A percentile compares a stretch with the other conserved stretches of the same genome.
Evolutionary conservation across 805 yeast genomes (phyloP).

Genomic region (Lipomyces yamadae): DNA sequence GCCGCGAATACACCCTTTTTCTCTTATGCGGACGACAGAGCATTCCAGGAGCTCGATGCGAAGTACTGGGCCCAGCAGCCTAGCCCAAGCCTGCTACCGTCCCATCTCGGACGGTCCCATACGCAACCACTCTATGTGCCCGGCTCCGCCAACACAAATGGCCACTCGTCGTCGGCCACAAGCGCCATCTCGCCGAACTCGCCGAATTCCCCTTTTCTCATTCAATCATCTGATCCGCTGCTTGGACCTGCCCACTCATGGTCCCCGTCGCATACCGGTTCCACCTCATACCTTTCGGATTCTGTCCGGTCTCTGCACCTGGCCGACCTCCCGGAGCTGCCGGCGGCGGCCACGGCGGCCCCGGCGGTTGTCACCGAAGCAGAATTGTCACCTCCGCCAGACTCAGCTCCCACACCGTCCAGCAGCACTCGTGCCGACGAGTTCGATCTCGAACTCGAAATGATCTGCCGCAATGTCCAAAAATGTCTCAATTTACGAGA

Average conservation of each 20-base stretch:
- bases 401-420: neutral
- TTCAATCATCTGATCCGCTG: neutral
- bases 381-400: neutral
- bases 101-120: conserved; percentile 14
- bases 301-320: conserved; percentile 21
- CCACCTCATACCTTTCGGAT: conserved; percentile 13
- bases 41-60: conserved; percentile 32
- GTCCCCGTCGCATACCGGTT: conserved; percentile 8
- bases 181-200: conserved; percentile 11
- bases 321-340: neutral
- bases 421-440: conserved; percentile 14
- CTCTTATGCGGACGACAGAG: conserved; percentile 34
- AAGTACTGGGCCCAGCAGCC: conserved; percentile 35
- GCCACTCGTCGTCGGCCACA: neutral
- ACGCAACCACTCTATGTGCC: conserved; percentile 10
- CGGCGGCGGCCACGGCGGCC: neutral
- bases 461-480: conserved; percentile 47
- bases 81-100: conserved; percentile 14
- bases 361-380: neutral
- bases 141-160: neutral
- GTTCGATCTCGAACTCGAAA: conserved; percentile 43
- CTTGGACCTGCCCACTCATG: neutral
- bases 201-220: conserved; percentile 4
- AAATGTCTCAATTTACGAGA: conserved; percentile 73
- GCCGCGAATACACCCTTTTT: conserved; percentile 27